Conservation (phyloP, 2,329 filamentous ascomycete species). For the Scedosporium apiospermum region DNA sequence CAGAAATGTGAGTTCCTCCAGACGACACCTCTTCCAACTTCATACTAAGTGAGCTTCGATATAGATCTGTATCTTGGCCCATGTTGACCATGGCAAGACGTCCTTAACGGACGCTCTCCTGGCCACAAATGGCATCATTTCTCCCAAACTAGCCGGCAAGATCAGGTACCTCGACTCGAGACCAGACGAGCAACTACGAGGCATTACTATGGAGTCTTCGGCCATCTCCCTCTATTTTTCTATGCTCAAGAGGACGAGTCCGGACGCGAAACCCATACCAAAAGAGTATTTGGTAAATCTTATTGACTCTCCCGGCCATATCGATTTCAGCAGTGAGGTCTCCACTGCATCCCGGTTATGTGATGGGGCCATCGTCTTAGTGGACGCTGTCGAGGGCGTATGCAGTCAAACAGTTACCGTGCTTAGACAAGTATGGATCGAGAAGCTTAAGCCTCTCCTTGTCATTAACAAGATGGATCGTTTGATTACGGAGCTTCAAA, state of each 20-base stretch:
- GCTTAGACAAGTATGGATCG: conserved; percentile 85
- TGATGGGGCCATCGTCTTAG: conserved; percentile 86
- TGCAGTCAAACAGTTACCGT: conserved; percentile 98
- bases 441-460: conserved; percentile 87
- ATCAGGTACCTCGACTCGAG: conserved; percentile 95
- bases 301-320: conserved; percentile 96
- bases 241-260: conserved; percentile 65
- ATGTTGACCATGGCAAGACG: conserved; percentile 98
- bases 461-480: conserved; percentile 99
- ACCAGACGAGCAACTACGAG: conserved; percentile 88
- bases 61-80: conserved; percentile 88
- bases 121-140: conserved; percentile 98
- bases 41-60: not conserved
- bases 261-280: conserved; percentile 58
- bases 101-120: conserved; percentile 93
- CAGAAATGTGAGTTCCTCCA: conserved; percentile 62
- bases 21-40: conserved; percentile 4
- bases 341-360: conserved; percentile 91
- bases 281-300: conserved; percentile 95
- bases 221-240: conserved; percentile 96
- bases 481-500: conserved; percentile 85
- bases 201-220: conserved; percentile 99
- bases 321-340: conserved; percentile 97
- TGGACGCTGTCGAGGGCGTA: conserved; percentile 95
- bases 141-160: conserved; percentile 92